phyloP scores from a whole-genome alignment of 2,329 filamentous ascomycete genomes.

The Fusarium illudens region DNA sequence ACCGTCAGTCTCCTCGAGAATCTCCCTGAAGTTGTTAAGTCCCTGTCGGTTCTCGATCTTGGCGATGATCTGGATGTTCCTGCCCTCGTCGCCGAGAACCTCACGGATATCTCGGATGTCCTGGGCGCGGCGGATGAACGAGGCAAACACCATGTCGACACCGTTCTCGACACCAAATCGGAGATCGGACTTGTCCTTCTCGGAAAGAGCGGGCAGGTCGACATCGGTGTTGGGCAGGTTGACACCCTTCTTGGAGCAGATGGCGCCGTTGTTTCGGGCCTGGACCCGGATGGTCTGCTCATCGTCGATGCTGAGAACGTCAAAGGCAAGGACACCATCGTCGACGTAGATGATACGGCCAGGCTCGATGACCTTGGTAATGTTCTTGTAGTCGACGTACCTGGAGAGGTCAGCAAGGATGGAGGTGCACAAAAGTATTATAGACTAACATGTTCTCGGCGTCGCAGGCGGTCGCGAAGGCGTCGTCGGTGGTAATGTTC shows the following conservation, averaged over 20 bases:
- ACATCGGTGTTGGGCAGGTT: constrained; percentile 99
- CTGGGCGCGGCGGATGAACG: constrained; percentile 93
- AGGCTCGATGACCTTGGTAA: constrained; percentile 93
- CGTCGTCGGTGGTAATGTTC: constrained; percentile 96
- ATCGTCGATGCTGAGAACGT: constrained; percentile 87
- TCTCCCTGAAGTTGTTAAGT: constrained; percentile 99
- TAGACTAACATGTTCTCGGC: constrained; percentile 87
- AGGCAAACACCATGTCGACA: constrained; percentile 99
- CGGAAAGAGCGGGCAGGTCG: constrained; percentile 94
- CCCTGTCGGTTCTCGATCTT: constrained; percentile 99
- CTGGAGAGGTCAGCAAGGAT: constrained; percentile 52
- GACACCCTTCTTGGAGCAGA: constrained; percentile 98
- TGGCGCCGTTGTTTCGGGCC: constrained; percentile 97
- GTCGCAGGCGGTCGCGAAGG: constrained; percentile 85
- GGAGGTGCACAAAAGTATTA: background rate
- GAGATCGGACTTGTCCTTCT: constrained; percentile 97
- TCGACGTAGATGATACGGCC: constrained; percentile 98
- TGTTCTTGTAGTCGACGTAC: constrained; percentile 99
- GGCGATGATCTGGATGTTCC: constrained; percentile 98
- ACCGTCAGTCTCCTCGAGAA: constrained; percentile 94
- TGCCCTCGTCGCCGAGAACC: constrained; percentile 89
- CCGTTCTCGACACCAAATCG: constrained; percentile 97
- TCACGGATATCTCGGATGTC: constrained; percentile 94
- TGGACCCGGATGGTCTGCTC: constrained; percentile 87
- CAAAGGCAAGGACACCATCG: constrained; percentile 96